Conservation (phyloP, 2,329 filamentous ascomycete species). For the Stromatinia cepivora region DNA sequence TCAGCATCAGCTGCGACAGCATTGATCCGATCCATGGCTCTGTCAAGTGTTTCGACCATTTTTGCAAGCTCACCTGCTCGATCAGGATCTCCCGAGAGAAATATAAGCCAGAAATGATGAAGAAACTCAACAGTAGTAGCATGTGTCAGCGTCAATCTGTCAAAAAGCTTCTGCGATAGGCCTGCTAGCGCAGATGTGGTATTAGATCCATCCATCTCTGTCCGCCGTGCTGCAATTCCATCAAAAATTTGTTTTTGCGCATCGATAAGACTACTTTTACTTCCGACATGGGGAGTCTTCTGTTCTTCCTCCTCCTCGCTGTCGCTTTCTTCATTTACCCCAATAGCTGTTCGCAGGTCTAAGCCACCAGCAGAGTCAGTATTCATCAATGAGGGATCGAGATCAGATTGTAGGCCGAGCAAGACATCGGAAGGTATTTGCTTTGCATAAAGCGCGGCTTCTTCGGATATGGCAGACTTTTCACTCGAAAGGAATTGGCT, state of each 20-base stretch:
- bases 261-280: slow-evolving; percentile 62
- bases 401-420: slow-evolving; percentile 60
- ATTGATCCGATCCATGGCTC: slow-evolving; percentile 75
- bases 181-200: slow-evolving; percentile 42
- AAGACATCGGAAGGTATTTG: slow-evolving; percentile 72
- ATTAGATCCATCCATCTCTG: slow-evolving; percentile 54
- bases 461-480: slow-evolving; percentile 43
- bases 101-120: slow-evolving; percentile 95
- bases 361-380: slow-evolving; percentile 52
- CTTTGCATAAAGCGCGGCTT: slow-evolving; percentile 57
- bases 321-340: slow-evolving; percentile 69
- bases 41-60: slow-evolving; percentile 76
- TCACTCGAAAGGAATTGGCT: slow-evolving; percentile 74
- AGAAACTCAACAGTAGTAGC: slow-evolving; percentile 93
- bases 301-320: slow-evolving; percentile 61
- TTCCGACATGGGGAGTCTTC: slow-evolving; percentile 63
- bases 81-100: slow-evolving; percentile 82
- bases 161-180: slow-evolving; percentile 54
- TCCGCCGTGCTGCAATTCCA: slow-evolving; percentile 61
- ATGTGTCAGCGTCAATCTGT: slow-evolving; percentile 72
- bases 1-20: slow-evolving; percentile 81
- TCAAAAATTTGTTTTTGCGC: slow-evolving; percentile 67
- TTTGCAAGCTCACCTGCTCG: slow-evolving; percentile 78
- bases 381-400: slow-evolving; percentile 51
- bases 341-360: slow-evolving; percentile 63